These are phyloP conservation scores for Metschnikowia hibisci DNA, from an alignment of 805 yeast species.

Conservation along the genomic window DNA sequence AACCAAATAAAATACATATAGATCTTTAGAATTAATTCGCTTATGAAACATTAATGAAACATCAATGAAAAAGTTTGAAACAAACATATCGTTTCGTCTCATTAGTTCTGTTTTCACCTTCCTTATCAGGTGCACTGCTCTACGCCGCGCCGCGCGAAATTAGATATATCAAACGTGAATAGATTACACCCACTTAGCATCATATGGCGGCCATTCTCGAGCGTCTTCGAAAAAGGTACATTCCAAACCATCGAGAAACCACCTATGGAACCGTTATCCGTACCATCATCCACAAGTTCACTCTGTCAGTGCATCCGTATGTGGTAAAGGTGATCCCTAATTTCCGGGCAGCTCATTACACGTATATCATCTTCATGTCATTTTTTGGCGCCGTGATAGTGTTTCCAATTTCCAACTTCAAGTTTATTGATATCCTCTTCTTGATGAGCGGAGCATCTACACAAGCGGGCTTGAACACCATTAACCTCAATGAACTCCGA, in stretches of 20 bases:
- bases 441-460: constrained; percentile 74
- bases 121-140: too few relatives aligned
- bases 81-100: too few relatives aligned
- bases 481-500: constrained; percentile 58
- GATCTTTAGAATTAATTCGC: too few relatives aligned
- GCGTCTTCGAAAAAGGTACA: constrained; percentile 1
- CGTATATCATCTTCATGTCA: constrained; percentile 57
- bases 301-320: constrained; percentile 39
- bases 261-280: constrained; percentile 21
- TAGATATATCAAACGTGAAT: too few relatives aligned
- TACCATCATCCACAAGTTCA: constrained; percentile 32
- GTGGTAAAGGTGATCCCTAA: constrained; percentile 44
- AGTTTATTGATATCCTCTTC: constrained; percentile 78
- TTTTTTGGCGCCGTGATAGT: constrained; percentile 71
- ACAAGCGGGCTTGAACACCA: constrained; percentile 88
- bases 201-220: constrained; percentile 1
- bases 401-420: constrained; percentile 64
- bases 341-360: constrained; percentile 65
- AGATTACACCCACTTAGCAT: too few relatives aligned
- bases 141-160: too few relatives aligned
- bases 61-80: too few relatives aligned
- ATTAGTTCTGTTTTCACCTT: too few relatives aligned
- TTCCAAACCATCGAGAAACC: background rate
- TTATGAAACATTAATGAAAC: too few relatives aligned
- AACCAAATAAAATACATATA: too few relatives aligned